These are phyloP conservation scores for Quercus cerris DNA, from an alignment of 306 rosid species.

Conservation along the genomic window DNA sequence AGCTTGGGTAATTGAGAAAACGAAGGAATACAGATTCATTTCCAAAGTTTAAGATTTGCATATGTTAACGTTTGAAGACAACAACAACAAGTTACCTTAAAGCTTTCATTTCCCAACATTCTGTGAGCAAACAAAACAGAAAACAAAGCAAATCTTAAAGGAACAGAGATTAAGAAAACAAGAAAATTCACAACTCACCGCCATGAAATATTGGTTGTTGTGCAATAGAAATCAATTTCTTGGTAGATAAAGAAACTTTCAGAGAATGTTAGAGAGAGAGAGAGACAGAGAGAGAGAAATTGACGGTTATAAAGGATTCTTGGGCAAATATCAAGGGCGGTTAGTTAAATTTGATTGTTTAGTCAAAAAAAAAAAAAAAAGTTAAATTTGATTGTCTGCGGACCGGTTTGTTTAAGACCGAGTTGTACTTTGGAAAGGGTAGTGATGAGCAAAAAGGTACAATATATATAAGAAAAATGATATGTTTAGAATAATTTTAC, in stretches of 20 bases:
- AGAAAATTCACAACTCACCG: not conserved
- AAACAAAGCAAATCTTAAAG: not conserved
- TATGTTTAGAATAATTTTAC: no score
- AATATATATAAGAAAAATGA: not conserved
- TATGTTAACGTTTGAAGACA: not conserved
- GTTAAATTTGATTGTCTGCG: not conserved
- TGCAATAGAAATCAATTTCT: not conserved
- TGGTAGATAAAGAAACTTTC: not conserved
- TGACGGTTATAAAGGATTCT: not conserved
- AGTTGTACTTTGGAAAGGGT: not conserved
- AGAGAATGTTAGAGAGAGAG: not conserved
- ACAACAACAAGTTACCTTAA: not conserved
- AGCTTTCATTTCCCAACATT: not conserved
- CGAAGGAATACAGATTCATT: not conserved
- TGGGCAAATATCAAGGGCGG: not conserved
- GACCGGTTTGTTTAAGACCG: no score
- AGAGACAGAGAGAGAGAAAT: not conserved
- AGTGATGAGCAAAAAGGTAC: not conserved
- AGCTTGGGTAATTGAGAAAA: not conserved
- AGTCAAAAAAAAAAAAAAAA: no score
- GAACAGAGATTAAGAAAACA: not conserved
- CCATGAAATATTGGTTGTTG: not conserved
- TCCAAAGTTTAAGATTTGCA: no score
- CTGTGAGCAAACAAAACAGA: not conserved
- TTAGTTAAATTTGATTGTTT: not conserved